Percentiles rank a stretch among this genome's conserved stretches.
These are phyloP conservation scores for Acacia crassicarpa DNA, from an alignment of 306 rosid species.

Conservation along the genomic window DNA sequence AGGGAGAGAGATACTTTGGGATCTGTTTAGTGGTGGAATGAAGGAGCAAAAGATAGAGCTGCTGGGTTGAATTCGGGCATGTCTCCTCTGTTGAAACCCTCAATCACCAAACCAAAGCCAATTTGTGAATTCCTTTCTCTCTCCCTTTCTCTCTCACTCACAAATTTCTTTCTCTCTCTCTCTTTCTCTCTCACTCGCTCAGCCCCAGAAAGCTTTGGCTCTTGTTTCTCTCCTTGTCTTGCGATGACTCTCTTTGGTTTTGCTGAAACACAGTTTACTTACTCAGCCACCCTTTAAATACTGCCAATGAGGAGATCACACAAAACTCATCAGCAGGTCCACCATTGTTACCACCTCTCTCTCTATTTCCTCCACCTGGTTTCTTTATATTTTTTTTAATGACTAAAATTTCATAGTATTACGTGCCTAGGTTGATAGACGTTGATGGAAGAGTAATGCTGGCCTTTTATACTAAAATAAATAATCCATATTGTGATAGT, in stretches of 20 bases:
- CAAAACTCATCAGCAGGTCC: conserved; percentile 29
- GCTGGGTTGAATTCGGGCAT: conserved; percentile 66
- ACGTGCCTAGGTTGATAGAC: neutral
- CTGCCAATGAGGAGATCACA: conserved; percentile 13
- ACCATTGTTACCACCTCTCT: conserved; percentile 15
- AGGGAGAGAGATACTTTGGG: conserved; percentile 44
- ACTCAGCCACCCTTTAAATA: conserved; percentile 24
- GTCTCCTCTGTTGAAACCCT: conserved; percentile 58
- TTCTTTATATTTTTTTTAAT: neutral
- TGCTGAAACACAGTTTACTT: conserved; percentile 1
- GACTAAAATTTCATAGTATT: neutral
- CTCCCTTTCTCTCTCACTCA: neutral
- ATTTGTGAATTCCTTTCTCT: neutral
- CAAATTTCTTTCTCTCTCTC: neutral
- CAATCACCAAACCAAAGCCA: conserved; percentile 11
- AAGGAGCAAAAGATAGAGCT: conserved; percentile 51
- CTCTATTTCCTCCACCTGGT: conserved; percentile 3
- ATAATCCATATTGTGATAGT: neutral
- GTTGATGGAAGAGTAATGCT: neutral
- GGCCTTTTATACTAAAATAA: neutral
- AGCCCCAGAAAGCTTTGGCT: neutral
- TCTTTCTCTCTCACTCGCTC: neutral
- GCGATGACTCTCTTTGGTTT: conserved; percentile 13
- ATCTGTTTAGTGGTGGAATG: conserved; percentile 43
- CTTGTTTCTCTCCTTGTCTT: conserved; percentile 8